Evolutionary conservation across 1,284 basidiomycete genomes (phyloP).

Genomic region (Athelia psychrophila): DNA sequence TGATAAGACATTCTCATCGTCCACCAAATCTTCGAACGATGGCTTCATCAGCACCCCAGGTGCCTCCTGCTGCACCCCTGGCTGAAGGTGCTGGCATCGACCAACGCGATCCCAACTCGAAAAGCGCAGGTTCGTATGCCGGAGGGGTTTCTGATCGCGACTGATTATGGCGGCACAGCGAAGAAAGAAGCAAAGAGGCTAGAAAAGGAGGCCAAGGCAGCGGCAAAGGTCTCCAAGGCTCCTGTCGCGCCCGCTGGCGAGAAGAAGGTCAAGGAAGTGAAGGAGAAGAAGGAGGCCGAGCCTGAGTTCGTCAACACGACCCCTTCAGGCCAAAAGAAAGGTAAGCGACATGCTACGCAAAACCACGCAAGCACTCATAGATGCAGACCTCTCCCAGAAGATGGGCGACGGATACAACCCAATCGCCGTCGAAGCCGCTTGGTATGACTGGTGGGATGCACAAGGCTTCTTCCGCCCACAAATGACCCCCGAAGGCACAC

Average conservation of each 20-base stretch:
- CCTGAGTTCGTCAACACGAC: slow-evolving; percentile 82
- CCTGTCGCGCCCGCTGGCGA: slow-evolving; percentile 40
- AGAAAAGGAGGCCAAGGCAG: slow-evolving; percentile 77
- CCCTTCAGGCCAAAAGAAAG: slow-evolving; percentile 89
- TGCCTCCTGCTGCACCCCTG: not conserved
- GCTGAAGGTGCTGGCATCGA: slow-evolving; percentile 8
- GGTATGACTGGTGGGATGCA: slow-evolving; percentile 98
- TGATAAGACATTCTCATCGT: not conserved
- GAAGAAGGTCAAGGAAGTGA: slow-evolving; percentile 77
- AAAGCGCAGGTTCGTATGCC: slow-evolving; percentile 27
- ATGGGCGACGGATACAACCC: slow-evolving; percentile 95
- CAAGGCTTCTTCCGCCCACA: slow-evolving; percentile 90
- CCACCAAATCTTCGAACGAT: slow-evolving; percentile 6
- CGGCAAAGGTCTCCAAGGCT: slow-evolving; percentile 71
- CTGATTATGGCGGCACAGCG: slow-evolving; percentile 26
- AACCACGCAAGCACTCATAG: slow-evolving; percentile 1
- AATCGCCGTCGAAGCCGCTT: slow-evolving; percentile 90
- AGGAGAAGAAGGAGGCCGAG: slow-evolving; percentile 71
- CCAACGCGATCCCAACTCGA: slow-evolving; percentile 25
- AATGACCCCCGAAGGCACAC: slow-evolving; percentile 53
- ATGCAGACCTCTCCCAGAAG: slow-evolving; percentile 80
- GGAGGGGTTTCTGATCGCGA: not conserved
- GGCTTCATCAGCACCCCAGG: slow-evolving; percentile 4
- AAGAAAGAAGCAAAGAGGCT: slow-evolving; percentile 75
- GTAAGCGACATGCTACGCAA: slow-evolving; percentile 35